Evolutionary conservation across 2,329 filamentous ascomycete genomes (phyloP).

Genomic region (Scedosporium aurantiacum): DNA sequence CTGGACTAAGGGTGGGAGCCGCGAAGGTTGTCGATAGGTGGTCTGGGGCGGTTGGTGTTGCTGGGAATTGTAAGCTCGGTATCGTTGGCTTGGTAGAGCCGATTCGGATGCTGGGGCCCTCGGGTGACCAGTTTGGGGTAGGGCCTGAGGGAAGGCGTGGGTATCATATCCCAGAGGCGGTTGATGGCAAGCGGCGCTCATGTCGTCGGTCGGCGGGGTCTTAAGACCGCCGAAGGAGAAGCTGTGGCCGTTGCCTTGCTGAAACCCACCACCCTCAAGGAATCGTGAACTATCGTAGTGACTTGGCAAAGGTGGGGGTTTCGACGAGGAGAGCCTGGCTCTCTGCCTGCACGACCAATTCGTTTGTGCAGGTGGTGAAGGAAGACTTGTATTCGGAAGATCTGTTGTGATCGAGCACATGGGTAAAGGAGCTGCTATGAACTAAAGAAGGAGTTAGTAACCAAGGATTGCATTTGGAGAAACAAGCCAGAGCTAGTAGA

Average conservation of each 20-base stretch:
- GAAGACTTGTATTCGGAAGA: conserved; percentile 1
- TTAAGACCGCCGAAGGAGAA: conserved; percentile 26
- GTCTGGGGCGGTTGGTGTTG: background rate
- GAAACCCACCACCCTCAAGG: background rate
- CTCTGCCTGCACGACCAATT: conserved; percentile 1
- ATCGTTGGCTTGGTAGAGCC: conserved; percentile 6
- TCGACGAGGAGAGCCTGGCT: background rate
- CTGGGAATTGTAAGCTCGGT: background rate
- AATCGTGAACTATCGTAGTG: background rate
- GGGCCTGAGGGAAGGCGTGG: conserved; percentile 26
- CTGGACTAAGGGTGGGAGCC: conserved; percentile 13
- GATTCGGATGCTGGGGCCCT: conserved; percentile 23
- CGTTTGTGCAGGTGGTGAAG: background rate
- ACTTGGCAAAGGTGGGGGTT: background rate
- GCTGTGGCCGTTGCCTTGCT: background rate
- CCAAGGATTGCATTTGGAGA: background rate
- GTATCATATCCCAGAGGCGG: conserved; percentile 33
- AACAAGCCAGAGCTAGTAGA: background rate
- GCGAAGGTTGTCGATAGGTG: background rate
- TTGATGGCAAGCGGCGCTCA: conserved; percentile 42
- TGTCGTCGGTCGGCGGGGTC: conserved; percentile 40
- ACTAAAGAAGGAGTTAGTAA: background rate
- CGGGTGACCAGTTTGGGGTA: conserved; percentile 22
- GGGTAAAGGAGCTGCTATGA: background rate
- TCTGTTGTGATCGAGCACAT: background rate